Conservation (phyloP, 2,329 filamentous ascomycete genomes). For the Claviceps pusilla region DNA sequence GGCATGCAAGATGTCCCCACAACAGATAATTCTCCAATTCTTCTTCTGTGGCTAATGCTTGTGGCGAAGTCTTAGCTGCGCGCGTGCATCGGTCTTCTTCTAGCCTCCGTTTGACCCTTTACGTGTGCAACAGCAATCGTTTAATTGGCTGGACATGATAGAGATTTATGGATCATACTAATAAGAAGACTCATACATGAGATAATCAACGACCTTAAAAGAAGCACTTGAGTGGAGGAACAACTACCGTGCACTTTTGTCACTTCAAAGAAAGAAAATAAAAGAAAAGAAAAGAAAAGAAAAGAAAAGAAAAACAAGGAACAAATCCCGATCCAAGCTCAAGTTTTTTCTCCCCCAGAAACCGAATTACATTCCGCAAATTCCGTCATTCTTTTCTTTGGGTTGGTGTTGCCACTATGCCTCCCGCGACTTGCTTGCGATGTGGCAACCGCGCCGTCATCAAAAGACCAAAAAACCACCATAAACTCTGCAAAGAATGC, state of each 20-base stretch:
- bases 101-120: background rate
- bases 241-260: background rate
- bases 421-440: conserved; percentile 58
- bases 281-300: no score
- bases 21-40: background rate
- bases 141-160: background rate
- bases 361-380: background rate
- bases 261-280: background rate
- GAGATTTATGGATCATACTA: background rate
- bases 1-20: conserved; percentile 8
- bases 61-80: background rate
- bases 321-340: no score
- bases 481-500: conserved; percentile 81
- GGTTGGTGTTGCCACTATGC: conserved; percentile 36
- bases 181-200: background rate
- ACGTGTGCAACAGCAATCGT: background rate
- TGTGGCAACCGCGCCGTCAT: conserved; percentile 75
- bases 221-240: background rate
- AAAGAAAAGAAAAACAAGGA: no score
- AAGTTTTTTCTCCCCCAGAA: background rate
- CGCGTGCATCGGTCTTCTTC: conserved; percentile 2
- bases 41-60: conserved; percentile 5
- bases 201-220: background rate
- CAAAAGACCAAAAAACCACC: conserved; percentile 84
- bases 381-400: background rate